Evolutionary conservation across 371 early-diverging fungal genomes (phyloP).

Genomic region (Mucor lusitanicus): DNA sequence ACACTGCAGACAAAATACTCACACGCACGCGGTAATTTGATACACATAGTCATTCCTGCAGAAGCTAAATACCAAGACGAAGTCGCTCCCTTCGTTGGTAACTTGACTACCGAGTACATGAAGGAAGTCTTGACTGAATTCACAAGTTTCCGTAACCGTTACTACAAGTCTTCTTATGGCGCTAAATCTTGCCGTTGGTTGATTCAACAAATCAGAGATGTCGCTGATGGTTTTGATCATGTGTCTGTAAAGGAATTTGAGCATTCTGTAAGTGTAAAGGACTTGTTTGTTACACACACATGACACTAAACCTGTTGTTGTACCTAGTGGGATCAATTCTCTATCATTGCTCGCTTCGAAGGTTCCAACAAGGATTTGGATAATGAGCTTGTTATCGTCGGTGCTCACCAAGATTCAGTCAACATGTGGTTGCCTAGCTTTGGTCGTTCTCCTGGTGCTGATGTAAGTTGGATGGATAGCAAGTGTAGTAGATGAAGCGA

Average conservation of each 20-base stretch:
- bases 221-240: constrained; percentile 50
- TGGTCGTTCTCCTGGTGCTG: constrained; percentile 86
- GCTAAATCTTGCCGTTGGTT: constrained; percentile 80
- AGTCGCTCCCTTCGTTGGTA: constrained; percentile 55
- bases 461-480: constrained; percentile 35
- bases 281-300: not conserved
- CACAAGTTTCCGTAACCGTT: constrained; percentile 84
- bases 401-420: constrained; percentile 92
- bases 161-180: constrained; percentile 81
- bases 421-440: constrained; percentile 83
- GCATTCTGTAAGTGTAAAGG: constrained; percentile 53
- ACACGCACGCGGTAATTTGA: not conserved
- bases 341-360: constrained; percentile 67
- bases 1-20: not conserved
- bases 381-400: constrained; percentile 78
- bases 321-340: constrained; percentile 50
- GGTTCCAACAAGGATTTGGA: constrained; percentile 51
- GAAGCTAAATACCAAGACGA: constrained; percentile 49
- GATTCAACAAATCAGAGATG: constrained; percentile 53
- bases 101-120: constrained; percentile 68
- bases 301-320: not conserved
- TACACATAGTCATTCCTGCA: constrained; percentile 46
- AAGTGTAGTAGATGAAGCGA: not conserved
- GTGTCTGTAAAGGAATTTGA: constrained; percentile 75
- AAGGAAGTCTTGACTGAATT: constrained; percentile 66